Percentiles rank a stretch among this genome's conserved stretches.
Evolutionary conservation across 192 early-diverging fungal species (phyloP).

Genomic region (Spizellomyces sp.): DNA sequence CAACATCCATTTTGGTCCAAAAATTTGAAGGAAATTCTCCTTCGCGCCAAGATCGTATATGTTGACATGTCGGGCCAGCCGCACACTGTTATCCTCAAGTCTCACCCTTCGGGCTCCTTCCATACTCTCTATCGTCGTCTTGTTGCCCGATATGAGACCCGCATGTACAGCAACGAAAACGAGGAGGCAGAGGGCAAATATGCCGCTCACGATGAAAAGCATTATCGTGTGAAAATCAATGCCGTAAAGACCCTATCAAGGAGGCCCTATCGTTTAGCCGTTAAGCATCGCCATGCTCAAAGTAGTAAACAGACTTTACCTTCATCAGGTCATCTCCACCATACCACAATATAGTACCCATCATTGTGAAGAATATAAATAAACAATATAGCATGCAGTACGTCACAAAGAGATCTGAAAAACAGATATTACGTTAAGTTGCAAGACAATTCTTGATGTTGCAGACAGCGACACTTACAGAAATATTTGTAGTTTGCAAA

Average conservation of each 20-base stretch:
- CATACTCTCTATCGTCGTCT: constrained; percentile 50
- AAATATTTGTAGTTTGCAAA: constrained; percentile 53
- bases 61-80: constrained; percentile 26
- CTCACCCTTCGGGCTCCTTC: constrained; percentile 33
- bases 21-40: constrained; percentile 38
- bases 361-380: constrained; percentile 33
- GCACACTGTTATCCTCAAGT: constrained; percentile 15
- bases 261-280: not conserved
- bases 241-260: not conserved
- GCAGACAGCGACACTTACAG: constrained; percentile 28
- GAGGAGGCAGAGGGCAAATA: constrained; percentile 44
- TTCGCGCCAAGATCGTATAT: constrained; percentile 43
- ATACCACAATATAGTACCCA: constrained; percentile 1
- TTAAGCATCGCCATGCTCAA: too few species aligned
- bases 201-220: constrained; percentile 39
- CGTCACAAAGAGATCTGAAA: constrained; percentile 35
- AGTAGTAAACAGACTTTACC: not conserved
- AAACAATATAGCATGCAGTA: constrained; percentile 43
- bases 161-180: constrained; percentile 42
- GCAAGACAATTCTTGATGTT: not conserved
- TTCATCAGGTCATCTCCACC: constrained; percentile 9
- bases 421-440: not conserved
- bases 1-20: constrained; percentile 36
- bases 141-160: constrained; percentile 40
- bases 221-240: constrained; percentile 38